Evolutionary conservation across 75 land plant genomes (phyloP).

Genomic region (Sequoia sempervirens): DNA sequence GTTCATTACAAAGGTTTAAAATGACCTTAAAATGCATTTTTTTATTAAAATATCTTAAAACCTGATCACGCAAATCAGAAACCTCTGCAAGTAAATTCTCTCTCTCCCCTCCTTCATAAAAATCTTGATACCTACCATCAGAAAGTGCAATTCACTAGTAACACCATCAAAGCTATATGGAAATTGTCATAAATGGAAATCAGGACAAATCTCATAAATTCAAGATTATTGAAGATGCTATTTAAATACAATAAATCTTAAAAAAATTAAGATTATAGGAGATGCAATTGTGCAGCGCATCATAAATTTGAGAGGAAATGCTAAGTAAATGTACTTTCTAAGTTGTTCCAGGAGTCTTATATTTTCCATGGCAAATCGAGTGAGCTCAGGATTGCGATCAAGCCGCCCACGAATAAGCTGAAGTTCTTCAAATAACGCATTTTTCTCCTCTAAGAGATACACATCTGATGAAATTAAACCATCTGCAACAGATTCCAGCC

Average conservation of each 20-base stretch:
- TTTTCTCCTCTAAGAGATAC: conserved; percentile 53
- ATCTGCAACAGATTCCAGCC: conserved; percentile 55
- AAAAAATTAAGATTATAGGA: background rate
- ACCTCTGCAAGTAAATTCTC: conserved; percentile 62
- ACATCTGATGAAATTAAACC: conserved; percentile 36
- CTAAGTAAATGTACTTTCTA: conserved; percentile 35
- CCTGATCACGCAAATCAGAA: conserved; percentile 65
- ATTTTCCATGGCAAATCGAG: conserved; percentile 83
- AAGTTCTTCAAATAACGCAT: conserved; percentile 52
- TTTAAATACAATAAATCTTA: background rate
- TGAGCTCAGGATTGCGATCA: conserved; percentile 76
- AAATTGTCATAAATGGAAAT: too few species aligned
- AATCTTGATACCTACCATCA: conserved; percentile 65
- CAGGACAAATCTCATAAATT: too few species aligned
- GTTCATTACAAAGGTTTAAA: background rate
- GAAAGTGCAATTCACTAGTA: background rate
- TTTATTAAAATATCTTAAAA: conserved; percentile 1
- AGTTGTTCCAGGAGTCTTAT: conserved; percentile 74
- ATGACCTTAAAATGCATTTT: background rate
- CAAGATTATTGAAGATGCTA: too few species aligned
- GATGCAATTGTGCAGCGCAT: background rate
- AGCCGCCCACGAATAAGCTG: conserved; percentile 44
- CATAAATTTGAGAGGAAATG: background rate
- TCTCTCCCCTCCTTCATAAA: conserved; percentile 80
- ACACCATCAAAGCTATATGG: background rate